Percentiles rank a stretch among this genome's conserved stretches.
phyloP scores from a whole-genome alignment of 2,329 filamentous ascomycete species.

The Dothideomycetidae sp. region DNA sequence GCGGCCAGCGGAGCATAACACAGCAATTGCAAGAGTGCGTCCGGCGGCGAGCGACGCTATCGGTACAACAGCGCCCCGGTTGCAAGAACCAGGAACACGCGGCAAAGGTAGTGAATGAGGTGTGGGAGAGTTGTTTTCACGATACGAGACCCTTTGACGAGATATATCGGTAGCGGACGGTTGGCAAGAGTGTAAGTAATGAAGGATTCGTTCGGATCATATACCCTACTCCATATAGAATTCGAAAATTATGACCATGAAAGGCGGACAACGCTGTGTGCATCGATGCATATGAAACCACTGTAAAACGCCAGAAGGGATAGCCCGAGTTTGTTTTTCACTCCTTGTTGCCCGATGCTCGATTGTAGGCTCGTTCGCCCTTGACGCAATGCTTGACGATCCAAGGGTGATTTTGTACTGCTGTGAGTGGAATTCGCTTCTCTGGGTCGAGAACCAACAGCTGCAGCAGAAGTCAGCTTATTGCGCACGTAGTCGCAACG shows the following conservation, averaged over 20 bases:
- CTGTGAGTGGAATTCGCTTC: slow-evolving; percentile 13
- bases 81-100: slow-evolving; percentile 82
- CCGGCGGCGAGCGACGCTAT: slow-evolving; percentile 61
- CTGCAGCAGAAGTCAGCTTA: slow-evolving; percentile 9
- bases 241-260: not conserved
- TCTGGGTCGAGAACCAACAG: slow-evolving; percentile 14
- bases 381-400: slow-evolving; percentile 22
- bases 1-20: slow-evolving; percentile 76
- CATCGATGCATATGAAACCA: not conserved
- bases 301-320: not conserved
- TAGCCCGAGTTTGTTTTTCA: slow-evolving; percentile 8
- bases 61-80: slow-evolving; percentile 60
- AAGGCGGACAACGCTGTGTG: not conserved
- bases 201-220: slow-evolving; percentile 3
- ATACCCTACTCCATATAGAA: slow-evolving; percentile 8
- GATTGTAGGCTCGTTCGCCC: slow-evolving; percentile 31
- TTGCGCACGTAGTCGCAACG: not conserved
- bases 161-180: slow-evolving; percentile 55
- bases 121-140: slow-evolving; percentile 95
- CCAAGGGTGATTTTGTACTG: slow-evolving; percentile 15
- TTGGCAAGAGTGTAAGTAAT: not conserved
- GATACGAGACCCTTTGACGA: slow-evolving; percentile 96
- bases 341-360: slow-evolving; percentile 25
- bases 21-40: slow-evolving; percentile 93
- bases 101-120: slow-evolving; percentile 77